A percentile compares a stretch with the other conserved stretches of the same genome.
These are phyloP conservation scores for Limnomonas spitsbergensis DNA, from an alignment of 139 green algal genomes.

Conservation along the genomic window DNA sequence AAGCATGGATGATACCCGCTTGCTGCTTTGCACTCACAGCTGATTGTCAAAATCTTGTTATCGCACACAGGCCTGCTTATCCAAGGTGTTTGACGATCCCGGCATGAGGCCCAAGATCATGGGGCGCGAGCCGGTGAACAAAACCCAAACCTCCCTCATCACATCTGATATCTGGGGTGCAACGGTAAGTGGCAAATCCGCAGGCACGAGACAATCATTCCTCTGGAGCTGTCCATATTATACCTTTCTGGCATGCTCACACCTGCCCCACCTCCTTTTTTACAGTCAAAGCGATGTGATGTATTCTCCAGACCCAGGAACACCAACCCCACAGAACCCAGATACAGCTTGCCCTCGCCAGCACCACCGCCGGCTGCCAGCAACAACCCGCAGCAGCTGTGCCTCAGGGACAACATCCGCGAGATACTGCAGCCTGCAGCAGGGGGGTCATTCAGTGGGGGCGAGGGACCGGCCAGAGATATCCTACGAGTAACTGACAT, in stretches of 20 bases:
- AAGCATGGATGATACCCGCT: too few species aligned
- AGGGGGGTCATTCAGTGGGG: not conserved
- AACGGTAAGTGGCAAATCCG: slow-evolving; percentile 19
- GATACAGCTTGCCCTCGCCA: slow-evolving; percentile 23
- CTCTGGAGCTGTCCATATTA: too few species aligned
- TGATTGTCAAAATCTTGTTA: too few species aligned
- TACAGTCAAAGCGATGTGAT: slow-evolving; percentile 10
- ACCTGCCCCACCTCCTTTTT: too few species aligned
- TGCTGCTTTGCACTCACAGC: too few species aligned
- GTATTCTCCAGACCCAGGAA: not conserved
- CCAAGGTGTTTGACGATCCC: slow-evolving; percentile 22
- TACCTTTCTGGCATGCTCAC: too few species aligned
- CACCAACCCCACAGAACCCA: slow-evolving; percentile 29
- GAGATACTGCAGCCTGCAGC: not conserved
- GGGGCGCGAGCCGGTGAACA: slow-evolving; percentile 7
- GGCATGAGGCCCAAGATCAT: slow-evolving; percentile 25
- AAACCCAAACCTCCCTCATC: slow-evolving; percentile 14
- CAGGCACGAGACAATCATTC: too few species aligned
- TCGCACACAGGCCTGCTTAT: not conserved
- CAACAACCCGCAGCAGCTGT: not conserved
- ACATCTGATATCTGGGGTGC: slow-evolving; percentile 24
- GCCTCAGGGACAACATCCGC: not conserved
- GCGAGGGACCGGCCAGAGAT: not conserved
- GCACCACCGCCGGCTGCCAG: not conserved
- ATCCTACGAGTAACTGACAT: slow-evolving; percentile 17